phyloP scores from a whole-genome alignment of 257 asterid species.

The Craterostigma plantagineum region DNA sequence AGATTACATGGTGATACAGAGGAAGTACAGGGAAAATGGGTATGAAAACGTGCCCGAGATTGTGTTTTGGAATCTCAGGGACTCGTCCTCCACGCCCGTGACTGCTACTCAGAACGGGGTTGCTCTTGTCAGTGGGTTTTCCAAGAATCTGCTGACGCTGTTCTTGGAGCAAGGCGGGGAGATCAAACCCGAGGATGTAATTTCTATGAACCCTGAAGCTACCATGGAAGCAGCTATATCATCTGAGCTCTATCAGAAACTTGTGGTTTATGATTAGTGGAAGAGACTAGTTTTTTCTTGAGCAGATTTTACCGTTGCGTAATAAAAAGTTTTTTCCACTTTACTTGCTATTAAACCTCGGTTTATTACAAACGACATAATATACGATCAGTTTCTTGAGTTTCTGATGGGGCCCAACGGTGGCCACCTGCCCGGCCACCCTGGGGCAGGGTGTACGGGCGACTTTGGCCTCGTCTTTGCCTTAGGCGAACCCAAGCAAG shows the following conservation, averaged over 20 bases:
- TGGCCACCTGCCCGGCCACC: no score
- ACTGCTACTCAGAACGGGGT: slow-evolving; percentile 30
- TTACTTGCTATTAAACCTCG: no score
- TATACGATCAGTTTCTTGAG: no score
- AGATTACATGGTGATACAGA: slow-evolving; percentile 29
- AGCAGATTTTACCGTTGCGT: no score
- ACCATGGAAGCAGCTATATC: slow-evolving; percentile 35
- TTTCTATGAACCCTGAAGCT: slow-evolving; percentile 21
- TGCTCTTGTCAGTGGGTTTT: slow-evolving; percentile 38
- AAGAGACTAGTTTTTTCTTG: no score
- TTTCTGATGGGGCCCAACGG: no score
- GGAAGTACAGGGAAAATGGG: slow-evolving; percentile 33
- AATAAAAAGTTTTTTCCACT: no score
- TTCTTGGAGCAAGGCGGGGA: slow-evolving; percentile 35
- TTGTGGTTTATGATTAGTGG: slow-evolving; percentile 24
- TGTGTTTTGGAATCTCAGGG: slow-evolving; percentile 51
- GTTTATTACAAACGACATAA: no score
- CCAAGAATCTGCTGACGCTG: slow-evolving; percentile 32
- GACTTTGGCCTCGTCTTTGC: no score
- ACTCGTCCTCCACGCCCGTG: slow-evolving; percentile 35
- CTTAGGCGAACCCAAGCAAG: no score
- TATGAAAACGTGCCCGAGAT: slow-evolving; percentile 30
- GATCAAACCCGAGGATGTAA: slow-evolving; percentile 13
- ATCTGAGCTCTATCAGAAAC: slow-evolving; percentile 27
- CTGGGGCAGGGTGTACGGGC: no score